Evolutionary conservation across 2,329 filamentous ascomycete species (phyloP), one percentile per base, ranked within the genome.

Genomic region (Xylariomycetidae sp.): DNA sequence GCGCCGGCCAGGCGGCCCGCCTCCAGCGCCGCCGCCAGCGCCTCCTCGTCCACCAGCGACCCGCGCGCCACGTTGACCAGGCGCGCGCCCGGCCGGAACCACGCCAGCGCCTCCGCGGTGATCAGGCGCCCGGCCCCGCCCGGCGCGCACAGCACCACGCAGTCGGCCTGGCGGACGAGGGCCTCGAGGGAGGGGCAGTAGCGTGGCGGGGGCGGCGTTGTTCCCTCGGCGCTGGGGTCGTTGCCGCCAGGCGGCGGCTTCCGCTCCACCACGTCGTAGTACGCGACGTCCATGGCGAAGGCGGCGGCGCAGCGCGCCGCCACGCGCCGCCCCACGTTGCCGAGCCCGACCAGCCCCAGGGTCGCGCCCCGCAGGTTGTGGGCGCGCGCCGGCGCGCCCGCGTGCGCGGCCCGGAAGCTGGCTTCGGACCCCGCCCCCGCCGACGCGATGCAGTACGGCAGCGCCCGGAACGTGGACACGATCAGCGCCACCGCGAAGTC

Each of bases 401-500:
- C 63, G 52, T 85, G 81, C 2, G 38, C 79, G 79, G 40, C 72
- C 61, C 15, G 57, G 54, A 53, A 84, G 3, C 57, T 37, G 10
- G 60, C 45, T 0, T 52, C 42, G n/a, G n/a, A n/a, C n/a, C n/a
- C n/a, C 0, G 64, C 49, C 3, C 67, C 55, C 0, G 79, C 78
- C 2, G 77, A 74, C 2, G 64, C 51, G 31, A 74, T 69, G 41
- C 72, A 79, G 74, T 79, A 85, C 2, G 74, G 67, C 10, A 87
- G 69, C 28, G 75, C 68, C 32, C 82, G 77, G 62, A 85, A 87
- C 10, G 74, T 77, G 7, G 74, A 72, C 31, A 88, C 72, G 45
- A 87, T 74, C 46, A 82, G 70, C 49, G 77, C 79, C 25, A 85
- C 65, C 13, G 79, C 76, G 40, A 83, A 76, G 55, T 87, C 83